Base-by-base conservation (phyloP, 352 stramenopile genomes). In the Globisporangium recalcitrans region DNA sequence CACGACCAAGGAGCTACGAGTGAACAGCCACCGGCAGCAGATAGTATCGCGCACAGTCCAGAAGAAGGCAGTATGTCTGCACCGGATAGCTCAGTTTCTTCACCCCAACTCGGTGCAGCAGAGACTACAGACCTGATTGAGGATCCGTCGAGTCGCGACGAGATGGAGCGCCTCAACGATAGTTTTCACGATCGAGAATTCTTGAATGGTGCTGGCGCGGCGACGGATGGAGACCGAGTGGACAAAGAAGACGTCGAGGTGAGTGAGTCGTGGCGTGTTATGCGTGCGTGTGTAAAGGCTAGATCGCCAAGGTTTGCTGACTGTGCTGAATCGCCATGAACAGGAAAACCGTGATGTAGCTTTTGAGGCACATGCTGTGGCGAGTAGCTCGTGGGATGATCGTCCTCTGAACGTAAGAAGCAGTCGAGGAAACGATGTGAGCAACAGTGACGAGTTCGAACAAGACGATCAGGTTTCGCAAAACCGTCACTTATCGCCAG, bases 391-490 rank as follows among this genome's bases (percentile, higher is more conserved):
- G 8, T 63, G 57, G 57, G 57, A 63, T 6, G 57, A 63, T 26
- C 58, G 58, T 5, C 58, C 58, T 19, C 27, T 63, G 47, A 63
- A 63, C 19, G 10, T 63, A 6, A 31, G 58, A 32, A 31, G 46
- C 13, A 32, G 44, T 3, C 31, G 31, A 16, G 44, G 32, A n/a
- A 26, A 27, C 19, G 46, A 44, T 24, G 36, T 8, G n/a, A 21
- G 44, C 14, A 40, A 46, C 16, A 42, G 42, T 31, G 26, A 14
- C 27, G 38, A 52, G 14, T 22, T 51, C 14, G 56, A 54, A 27
- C 29, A 26, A 3, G 6, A 19, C 19, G 27, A 27, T 4, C 29
- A 56, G 31, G 22, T 36, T 19, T 22, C 44, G 6, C 27, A 55
- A 16, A 26, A 29, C n/a, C 22, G 31, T 9, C 4, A 10, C 14